Evolutionary conservation across 1,284 basidiomycete genomes (phyloP).

Genomic region (Wolfiporia cocos): DNA sequence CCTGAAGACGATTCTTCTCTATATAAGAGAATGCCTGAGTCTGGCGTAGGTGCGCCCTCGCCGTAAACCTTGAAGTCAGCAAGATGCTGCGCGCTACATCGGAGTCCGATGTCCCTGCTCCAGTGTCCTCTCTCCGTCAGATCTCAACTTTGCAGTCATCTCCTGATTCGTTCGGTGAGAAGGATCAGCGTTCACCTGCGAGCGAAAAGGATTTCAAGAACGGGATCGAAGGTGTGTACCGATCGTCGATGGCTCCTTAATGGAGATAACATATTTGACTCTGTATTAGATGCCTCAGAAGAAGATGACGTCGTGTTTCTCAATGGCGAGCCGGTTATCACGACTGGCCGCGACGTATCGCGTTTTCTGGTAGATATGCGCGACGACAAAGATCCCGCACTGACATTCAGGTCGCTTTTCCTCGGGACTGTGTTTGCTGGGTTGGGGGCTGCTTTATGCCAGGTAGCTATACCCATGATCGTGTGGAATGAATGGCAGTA

Average conservation of each 20-base stretch:
- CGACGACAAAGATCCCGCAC: slow-evolving; percentile 53
- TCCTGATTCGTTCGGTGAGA: slow-evolving; percentile 1
- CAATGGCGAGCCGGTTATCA: slow-evolving; percentile 50
- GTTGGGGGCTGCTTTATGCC: slow-evolving; percentile 43
- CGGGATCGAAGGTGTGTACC: no score
- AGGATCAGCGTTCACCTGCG: background rate
- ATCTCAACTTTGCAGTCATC: background rate
- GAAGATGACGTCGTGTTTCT: slow-evolving; percentile 32
- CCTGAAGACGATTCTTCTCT: no score
- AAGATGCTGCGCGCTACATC: no score
- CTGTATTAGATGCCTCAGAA: no score
- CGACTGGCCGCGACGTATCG: slow-evolving; percentile 51
- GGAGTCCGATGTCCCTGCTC: background rate
- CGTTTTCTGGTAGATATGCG: slow-evolving; percentile 51
- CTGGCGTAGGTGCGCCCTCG: no score
- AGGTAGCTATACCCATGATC: no score
- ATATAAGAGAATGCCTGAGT: no score
- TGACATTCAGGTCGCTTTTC: slow-evolving; percentile 53
- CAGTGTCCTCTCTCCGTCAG: background rate
- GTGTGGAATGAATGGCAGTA: no score
- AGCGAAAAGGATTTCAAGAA: background rate
- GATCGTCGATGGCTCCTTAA: no score
- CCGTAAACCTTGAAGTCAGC: no score
- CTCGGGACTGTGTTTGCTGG: slow-evolving; percentile 53
- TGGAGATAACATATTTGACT: no score